phyloP scores from a whole-genome alignment of 345 rosid genomes.

The Geranium brycei region DNA sequence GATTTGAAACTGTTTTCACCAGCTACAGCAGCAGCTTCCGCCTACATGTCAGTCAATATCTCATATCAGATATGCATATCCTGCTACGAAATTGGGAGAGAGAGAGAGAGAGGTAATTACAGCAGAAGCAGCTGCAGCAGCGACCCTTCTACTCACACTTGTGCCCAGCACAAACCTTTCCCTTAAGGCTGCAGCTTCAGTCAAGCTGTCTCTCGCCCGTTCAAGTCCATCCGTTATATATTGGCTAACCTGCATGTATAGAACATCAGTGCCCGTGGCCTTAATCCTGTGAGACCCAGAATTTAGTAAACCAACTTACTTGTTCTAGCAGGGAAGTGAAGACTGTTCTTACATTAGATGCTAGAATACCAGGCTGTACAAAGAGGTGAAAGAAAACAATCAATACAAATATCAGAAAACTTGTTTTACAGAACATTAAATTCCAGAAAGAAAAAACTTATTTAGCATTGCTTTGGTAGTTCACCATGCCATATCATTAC shows the following conservation, averaged over 20 bases:
- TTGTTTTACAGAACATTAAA: not conserved
- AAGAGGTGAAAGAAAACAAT: conserved; percentile 1
- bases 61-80: conserved; percentile 9
- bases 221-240: conserved; percentile 95
- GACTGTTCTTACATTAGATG: conserved; percentile 70
- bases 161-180: conserved; percentile 91
- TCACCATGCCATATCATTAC: not conserved
- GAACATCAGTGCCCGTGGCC: conserved; percentile 9
- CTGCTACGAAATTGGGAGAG: not conserved
- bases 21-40: conserved; percentile 98
- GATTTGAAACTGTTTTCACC: conserved; percentile 99
- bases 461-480: not conserved
- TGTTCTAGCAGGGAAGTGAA: conserved; percentile 85
- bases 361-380: conserved; percentile 69
- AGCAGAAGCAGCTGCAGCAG: conserved; percentile 98
- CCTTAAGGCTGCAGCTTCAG: conserved; percentile 89
- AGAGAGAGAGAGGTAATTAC: conserved; percentile 24
- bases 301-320: conserved; percentile 37
- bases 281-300: conserved; percentile 7
- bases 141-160: conserved; percentile 78
- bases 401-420: not conserved
- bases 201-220: conserved; percentile 81
- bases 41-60: conserved; percentile 38
- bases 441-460: not conserved
- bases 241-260: conserved; percentile 52